Conservation (phyloP, 2,329 filamentous ascomycete species). For the Byssothecium circinans region DNA sequence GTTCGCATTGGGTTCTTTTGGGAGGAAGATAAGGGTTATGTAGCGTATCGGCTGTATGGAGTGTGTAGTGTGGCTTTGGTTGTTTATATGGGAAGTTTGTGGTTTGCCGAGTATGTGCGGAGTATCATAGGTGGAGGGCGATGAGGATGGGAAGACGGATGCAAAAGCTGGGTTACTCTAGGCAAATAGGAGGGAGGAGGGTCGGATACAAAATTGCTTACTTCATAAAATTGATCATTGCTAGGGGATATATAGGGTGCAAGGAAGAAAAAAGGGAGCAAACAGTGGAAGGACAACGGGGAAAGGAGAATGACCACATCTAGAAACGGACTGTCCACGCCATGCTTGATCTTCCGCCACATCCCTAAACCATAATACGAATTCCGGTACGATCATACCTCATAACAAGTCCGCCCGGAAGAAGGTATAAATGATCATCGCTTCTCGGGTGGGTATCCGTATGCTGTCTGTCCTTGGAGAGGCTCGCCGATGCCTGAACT, state of each 20-base stretch:
- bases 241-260: background rate
- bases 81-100: no score
- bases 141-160: no score
- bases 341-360: background rate
- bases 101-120: no score
- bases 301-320: background rate
- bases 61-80: no score
- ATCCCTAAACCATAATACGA: background rate
- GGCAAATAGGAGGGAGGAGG: background rate
- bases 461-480: conserved; percentile 38
- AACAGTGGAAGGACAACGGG: background rate
- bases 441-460: conserved; percentile 38
- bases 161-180: background rate
- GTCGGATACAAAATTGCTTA: background rate
- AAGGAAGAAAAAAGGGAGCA: background rate
- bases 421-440: conserved; percentile 8
- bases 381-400: conserved; percentile 17
- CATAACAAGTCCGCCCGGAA: conserved; percentile 6
- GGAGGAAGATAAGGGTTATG: no score
- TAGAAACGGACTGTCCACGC: background rate
- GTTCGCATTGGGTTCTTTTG: no score
- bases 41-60: no score
- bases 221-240: background rate
- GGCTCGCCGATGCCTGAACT: conserved; percentile 40
- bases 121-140: no score